phyloP scores from a whole-genome alignment of 1,284 basidiomycete genomes.

The Chondrostereum purpureum region DNA sequence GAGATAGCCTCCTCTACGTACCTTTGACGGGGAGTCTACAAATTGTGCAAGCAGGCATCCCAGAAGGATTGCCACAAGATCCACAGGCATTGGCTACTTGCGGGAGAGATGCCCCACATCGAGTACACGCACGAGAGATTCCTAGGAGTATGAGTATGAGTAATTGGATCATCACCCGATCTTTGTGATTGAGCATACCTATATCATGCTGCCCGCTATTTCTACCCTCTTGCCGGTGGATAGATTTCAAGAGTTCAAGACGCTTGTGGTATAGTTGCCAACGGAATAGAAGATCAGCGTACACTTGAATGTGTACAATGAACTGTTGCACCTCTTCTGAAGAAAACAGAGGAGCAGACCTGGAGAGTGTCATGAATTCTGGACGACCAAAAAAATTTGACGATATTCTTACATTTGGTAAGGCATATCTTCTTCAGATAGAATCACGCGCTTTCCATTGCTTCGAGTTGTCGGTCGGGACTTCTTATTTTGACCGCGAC shows the following conservation, averaged over 20 bases:
- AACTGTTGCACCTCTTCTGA: conserved; percentile 37
- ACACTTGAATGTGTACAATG: conserved; percentile 55
- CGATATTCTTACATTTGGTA: too few species aligned
- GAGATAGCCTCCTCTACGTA: conserved; percentile 22
- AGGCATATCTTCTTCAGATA: too few species aligned
- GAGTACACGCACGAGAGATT: conserved; percentile 31
- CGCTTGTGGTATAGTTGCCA: conserved; percentile 67
- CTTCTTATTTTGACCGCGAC: too few species aligned
- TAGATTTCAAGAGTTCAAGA: conserved; percentile 61
- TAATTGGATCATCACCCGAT: not conserved
- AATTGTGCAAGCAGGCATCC: conserved; percentile 55
- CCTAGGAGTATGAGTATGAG: conserved; percentile 19
- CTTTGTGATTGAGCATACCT: conserved; percentile 22
- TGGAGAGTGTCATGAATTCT: not conserved
- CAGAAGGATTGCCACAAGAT: conserved; percentile 38
- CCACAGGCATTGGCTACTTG: conserved; percentile 36
- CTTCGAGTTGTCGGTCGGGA: too few species aligned
- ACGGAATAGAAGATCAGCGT: conserved; percentile 69
- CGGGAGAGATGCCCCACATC: conserved; percentile 27
- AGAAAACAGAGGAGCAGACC: not conserved
- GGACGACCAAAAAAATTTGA: too few species aligned
- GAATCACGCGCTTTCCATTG: not conserved
- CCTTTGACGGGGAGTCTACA: conserved; percentile 79
- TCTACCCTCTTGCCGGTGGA: conserved; percentile 26
- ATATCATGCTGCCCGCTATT: conserved; percentile 31